Evolutionary conservation across 805 yeast genomes (phyloP).

Genomic region (Ogataea paraovalis): DNA sequence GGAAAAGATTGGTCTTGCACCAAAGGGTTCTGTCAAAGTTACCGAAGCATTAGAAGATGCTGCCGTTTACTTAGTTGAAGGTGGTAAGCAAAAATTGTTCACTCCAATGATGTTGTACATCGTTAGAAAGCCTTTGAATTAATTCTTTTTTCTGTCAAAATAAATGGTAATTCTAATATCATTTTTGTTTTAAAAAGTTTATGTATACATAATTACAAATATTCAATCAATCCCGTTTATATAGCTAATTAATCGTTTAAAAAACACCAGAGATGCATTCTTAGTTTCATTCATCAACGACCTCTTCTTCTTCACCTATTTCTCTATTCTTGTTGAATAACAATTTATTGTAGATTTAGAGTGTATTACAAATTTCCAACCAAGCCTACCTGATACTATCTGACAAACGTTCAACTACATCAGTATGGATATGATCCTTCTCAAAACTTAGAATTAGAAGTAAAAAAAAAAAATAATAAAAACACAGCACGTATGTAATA

Average conservation of each 20-base stretch:
- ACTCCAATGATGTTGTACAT: constrained; percentile 98
- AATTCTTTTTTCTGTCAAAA: constrained; percentile 1
- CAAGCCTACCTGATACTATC: too few relatives aligned
- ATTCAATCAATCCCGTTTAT: too few relatives aligned
- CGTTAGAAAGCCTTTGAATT: constrained; percentile 69
- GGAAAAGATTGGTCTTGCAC: constrained; percentile 85
- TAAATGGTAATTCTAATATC: too few relatives aligned
- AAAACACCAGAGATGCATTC: too few relatives aligned
- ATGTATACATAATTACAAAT: not conserved
- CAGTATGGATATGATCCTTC: too few relatives aligned
- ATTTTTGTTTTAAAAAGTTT: not conserved
- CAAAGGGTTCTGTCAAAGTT: constrained; percentile 87
- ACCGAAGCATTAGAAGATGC: constrained; percentile 95
- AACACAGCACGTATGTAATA: not conserved
- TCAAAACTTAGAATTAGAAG: not conserved
- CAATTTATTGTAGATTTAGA: too few relatives aligned
- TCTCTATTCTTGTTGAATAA: too few relatives aligned
- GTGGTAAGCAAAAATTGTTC: constrained; percentile 85
- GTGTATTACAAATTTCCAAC: too few relatives aligned
- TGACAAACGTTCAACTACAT: too few relatives aligned
- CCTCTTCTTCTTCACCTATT: too few relatives aligned
- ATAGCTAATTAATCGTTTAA: too few relatives aligned
- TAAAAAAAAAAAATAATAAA: not conserved
- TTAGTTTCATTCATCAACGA: too few relatives aligned
- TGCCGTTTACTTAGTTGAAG: constrained; percentile 89